Evolutionary conservation across 192 early-diverging fungal genomes (phyloP).

Genomic region (Coemansia sp.): DNA sequence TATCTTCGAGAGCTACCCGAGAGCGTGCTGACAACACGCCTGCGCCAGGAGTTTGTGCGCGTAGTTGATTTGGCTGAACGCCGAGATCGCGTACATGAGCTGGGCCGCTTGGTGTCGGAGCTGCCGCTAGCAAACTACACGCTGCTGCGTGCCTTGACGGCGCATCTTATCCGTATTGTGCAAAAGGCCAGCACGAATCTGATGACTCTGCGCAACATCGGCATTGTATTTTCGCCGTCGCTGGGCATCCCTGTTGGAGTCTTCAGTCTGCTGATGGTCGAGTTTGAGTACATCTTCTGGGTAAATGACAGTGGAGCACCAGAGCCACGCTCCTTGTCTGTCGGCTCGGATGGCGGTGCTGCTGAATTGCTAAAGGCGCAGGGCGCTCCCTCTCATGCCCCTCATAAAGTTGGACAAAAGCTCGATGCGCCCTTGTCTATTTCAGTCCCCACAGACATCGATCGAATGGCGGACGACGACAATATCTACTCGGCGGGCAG

Average conservation of each 20-base stretch:
- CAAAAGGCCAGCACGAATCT: conserved; percentile 82
- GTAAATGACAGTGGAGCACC: conserved; percentile 68
- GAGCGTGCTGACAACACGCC: conserved; percentile 87
- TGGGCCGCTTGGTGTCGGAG: conserved; percentile 75
- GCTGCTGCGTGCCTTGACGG: conserved; percentile 81
- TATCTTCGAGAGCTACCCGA: conserved; percentile 89
- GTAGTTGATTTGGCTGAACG: conserved; percentile 85
- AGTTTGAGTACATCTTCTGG: conserved; percentile 86
- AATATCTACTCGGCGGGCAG: conserved; percentile 19
- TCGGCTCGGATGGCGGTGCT: conserved; percentile 9
- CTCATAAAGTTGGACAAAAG: not conserved
- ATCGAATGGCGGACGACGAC: conserved; percentile 19
- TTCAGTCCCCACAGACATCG: conserved; percentile 41
- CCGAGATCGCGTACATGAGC: conserved; percentile 78
- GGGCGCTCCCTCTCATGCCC: not conserved
- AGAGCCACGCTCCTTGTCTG: conserved; percentile 44
- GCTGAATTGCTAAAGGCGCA: not conserved
- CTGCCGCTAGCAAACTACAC: conserved; percentile 92
- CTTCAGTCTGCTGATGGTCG: conserved; percentile 91
- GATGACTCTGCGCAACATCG: conserved; percentile 95
- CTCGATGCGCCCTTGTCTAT: conserved; percentile 21
- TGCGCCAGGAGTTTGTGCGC: conserved; percentile 82
- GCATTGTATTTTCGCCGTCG: conserved; percentile 96
- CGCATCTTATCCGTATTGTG: conserved; percentile 90
- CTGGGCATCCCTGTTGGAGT: conserved; percentile 91